Conservation (phyloP, 306 rosid genomes). For the Oxytropis ochrocephala region DNA sequence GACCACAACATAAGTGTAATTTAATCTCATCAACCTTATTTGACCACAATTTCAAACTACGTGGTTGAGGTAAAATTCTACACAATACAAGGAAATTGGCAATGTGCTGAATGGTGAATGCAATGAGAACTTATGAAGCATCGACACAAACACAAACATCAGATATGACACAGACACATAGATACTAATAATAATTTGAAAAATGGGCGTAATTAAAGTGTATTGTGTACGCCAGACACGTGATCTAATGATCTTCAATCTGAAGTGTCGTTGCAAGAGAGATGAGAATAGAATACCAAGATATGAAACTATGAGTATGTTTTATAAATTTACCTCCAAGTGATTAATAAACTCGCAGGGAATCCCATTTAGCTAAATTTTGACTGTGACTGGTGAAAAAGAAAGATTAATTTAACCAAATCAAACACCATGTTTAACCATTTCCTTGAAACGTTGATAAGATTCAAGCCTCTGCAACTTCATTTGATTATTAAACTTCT, state of each 20-base stretch:
- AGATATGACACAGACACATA: too few relatives aligned
- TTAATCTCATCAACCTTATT: too few relatives aligned
- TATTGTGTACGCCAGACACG: too few relatives aligned
- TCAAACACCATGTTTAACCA: constrained; percentile 37
- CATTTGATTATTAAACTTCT: constrained; percentile 47
- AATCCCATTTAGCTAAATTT: constrained; percentile 23
- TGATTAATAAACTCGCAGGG: constrained; percentile 14
- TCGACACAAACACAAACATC: too few relatives aligned
- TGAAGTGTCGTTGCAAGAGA: too few relatives aligned
- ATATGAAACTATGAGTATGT: background rate
- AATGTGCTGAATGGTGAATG: constrained; percentile 10
- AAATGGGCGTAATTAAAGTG: too few relatives aligned
- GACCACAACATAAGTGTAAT: background rate
- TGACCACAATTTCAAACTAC: too few relatives aligned
- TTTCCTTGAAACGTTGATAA: constrained; percentile 47
- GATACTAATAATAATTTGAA: too few relatives aligned
- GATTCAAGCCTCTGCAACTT: constrained; percentile 81
- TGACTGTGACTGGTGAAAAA: constrained; percentile 27
- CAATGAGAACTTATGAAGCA: background rate
- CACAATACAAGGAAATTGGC: background rate
- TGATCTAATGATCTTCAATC: too few relatives aligned
- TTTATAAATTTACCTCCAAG: constrained; percentile 19
- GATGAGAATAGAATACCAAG: background rate
- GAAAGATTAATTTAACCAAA: constrained; percentile 14
- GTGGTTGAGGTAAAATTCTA: constrained; percentile 3